Percentiles rank a stretch among this genome's conserved stretches.
Evolutionary conservation across 2,329 filamentous ascomycete genomes (phyloP).

Genomic region (Ceratocystiopsis minuta): DNA sequence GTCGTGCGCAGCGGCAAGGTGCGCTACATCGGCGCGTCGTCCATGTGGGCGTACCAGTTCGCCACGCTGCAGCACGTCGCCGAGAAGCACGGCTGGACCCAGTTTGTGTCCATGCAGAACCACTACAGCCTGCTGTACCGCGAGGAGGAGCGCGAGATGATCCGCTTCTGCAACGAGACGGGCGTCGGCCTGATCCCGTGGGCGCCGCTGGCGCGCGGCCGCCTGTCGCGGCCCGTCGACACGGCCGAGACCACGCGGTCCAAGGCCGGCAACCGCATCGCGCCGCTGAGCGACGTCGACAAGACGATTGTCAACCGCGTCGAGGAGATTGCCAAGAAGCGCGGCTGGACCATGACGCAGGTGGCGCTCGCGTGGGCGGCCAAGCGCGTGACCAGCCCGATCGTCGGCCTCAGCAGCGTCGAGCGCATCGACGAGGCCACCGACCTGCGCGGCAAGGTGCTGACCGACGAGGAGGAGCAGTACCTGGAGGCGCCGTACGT

Average conservation of each 20-base stretch:
- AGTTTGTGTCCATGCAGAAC: slow-evolving; percentile 38
- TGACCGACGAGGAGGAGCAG: slow-evolving; percentile 40
- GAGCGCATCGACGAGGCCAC: slow-evolving; percentile 45
- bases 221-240: slow-evolving; percentile 14
- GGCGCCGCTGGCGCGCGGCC: slow-evolving; percentile 17
- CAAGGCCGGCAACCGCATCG: not conserved
- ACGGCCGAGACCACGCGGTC: slow-evolving; percentile 6
- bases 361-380: slow-evolving; percentile 47
- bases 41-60: slow-evolving; percentile 27
- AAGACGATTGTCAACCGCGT: slow-evolving; percentile 10
- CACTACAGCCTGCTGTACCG: slow-evolving; percentile 33
- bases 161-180: slow-evolving; percentile 15
- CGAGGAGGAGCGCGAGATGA: slow-evolving; percentile 32
- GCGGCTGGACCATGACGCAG: slow-evolving; percentile 17
- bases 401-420: slow-evolving; percentile 41
- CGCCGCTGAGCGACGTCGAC: slow-evolving; percentile 9
- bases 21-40: slow-evolving; percentile 25
- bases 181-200: slow-evolving; percentile 21
- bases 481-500: slow-evolving; percentile 45
- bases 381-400: slow-evolving; percentile 34
- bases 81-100: slow-evolving; percentile 32
- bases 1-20: slow-evolving; percentile 34
- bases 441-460: slow-evolving; percentile 22
- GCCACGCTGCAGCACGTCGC: slow-evolving; percentile 29
- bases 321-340: slow-evolving; percentile 7